Percentiles rank a stretch among this genome's conserved stretches.
phyloP scores from a whole-genome alignment of 352 stramenopile genomes.

The Pythium plurisporium region DNA sequence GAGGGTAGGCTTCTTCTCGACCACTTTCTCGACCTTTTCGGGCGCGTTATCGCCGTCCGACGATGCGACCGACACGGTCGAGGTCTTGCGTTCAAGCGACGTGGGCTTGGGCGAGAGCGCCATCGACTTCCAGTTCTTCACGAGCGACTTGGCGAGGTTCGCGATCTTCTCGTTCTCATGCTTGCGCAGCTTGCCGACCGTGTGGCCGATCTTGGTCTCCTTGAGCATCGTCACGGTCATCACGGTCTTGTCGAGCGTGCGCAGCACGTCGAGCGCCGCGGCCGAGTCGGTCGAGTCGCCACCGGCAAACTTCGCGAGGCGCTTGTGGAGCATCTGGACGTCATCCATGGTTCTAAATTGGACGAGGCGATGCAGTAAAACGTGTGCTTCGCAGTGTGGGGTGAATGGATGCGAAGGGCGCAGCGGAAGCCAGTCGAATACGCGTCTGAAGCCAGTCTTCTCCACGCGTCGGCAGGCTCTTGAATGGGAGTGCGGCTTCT shows the following conservation, averaged over 20 bases:
- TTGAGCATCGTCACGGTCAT: slow-evolving; percentile 75
- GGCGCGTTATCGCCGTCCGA: slow-evolving; percentile 25
- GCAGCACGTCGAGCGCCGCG: slow-evolving; percentile 60
- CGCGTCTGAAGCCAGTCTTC: background rate
- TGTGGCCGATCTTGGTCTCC: slow-evolving; percentile 82
- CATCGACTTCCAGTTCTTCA: slow-evolving; percentile 88
- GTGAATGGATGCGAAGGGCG: background rate
- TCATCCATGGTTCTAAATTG: slow-evolving; percentile 58
- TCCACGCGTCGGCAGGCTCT: slow-evolving; percentile 3
- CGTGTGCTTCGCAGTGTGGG: background rate
- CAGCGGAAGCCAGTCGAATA: slow-evolving; percentile 2
- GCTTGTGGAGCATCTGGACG: slow-evolving; percentile 57
- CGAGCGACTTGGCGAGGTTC: slow-evolving; percentile 62
- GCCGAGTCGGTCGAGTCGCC: slow-evolving; percentile 54
- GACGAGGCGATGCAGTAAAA: background rate
- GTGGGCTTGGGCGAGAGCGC: slow-evolving; percentile 51
- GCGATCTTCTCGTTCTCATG: slow-evolving; percentile 82
- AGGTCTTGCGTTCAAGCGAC: slow-evolving; percentile 29
- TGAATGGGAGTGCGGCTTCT: too few relatives aligned
- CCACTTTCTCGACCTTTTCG: slow-evolving; percentile 2
- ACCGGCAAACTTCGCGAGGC: slow-evolving; percentile 66
- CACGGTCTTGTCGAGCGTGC: slow-evolving; percentile 45
- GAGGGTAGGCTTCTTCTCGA: background rate
- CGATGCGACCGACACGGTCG: slow-evolving; percentile 21
- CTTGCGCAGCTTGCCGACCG: slow-evolving; percentile 86